A percentile compares a stretch with the other conserved stretches of the same genome.
Conservation (phyloP, 75 land plant species). For the Sequoiadendron giganteum region DNA sequence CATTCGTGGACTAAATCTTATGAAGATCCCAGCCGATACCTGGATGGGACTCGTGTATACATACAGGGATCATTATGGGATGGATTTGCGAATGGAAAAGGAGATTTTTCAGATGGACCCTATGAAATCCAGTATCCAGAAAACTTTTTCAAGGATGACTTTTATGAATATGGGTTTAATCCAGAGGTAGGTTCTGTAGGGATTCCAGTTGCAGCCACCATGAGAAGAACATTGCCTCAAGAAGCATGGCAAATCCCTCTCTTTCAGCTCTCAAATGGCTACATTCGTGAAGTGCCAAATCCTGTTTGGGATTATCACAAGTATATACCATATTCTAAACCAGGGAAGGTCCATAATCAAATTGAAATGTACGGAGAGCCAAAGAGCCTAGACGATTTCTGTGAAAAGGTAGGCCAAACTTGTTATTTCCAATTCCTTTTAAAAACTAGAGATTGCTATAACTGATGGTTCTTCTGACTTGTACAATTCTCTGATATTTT, state of each 20-base stretch:
- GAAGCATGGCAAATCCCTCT: slow-evolving; percentile 88
- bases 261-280: slow-evolving; percentile 53
- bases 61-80: slow-evolving; percentile 96
- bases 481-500: background rate
- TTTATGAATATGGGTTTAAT: slow-evolving; percentile 87
- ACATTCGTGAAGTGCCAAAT: slow-evolving; percentile 71
- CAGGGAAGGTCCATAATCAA: slow-evolving; percentile 77
- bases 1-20: background rate
- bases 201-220: slow-evolving; percentile 90
- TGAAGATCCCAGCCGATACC: slow-evolving; percentile 74
- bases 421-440: background rate
- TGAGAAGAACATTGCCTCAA: slow-evolving; percentile 85
- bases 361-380: slow-evolving; percentile 71
- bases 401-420: slow-evolving; percentile 71
- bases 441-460: background rate
- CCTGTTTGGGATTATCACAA: slow-evolving; percentile 93
- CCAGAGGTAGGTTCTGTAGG: slow-evolving; percentile 97
- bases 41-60: slow-evolving; percentile 88
- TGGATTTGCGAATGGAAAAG: slow-evolving; percentile 94
- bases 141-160: slow-evolving; percentile 77
- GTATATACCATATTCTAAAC: slow-evolving; percentile 92
- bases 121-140: slow-evolving; percentile 88
- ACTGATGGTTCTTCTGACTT: background rate
- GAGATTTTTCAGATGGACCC: slow-evolving; percentile 89
- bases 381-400: slow-evolving; percentile 85